phyloP scores from a whole-genome alignment of 179 eudicot species.

The Camellia oleifera region DNA sequence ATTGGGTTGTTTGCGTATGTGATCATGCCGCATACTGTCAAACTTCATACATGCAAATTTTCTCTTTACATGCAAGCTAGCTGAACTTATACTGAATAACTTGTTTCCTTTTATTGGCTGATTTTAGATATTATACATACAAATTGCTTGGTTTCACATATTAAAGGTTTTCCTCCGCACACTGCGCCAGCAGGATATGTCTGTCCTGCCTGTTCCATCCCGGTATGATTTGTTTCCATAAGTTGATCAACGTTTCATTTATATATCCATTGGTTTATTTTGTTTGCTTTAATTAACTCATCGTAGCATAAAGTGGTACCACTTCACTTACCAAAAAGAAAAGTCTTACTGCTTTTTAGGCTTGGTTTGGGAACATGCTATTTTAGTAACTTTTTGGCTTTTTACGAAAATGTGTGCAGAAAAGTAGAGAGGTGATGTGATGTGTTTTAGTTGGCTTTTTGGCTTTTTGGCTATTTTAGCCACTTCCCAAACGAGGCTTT shows the following conservation, averaged over 20 bases:
- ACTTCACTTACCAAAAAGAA: too few species aligned
- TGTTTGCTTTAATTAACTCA: background rate
- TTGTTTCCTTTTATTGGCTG: slow-evolving; percentile 1
- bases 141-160: slow-evolving; percentile 78
- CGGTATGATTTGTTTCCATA: slow-evolving; percentile 46
- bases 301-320: background rate
- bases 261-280: slow-evolving; percentile 4
- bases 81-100: slow-evolving; percentile 7
- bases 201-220: slow-evolving; percentile 78
- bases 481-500: too few species aligned
- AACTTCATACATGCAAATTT: background rate
- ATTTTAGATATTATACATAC: slow-evolving; percentile 77
- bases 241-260: background rate
- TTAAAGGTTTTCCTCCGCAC: slow-evolving; percentile 78
- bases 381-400: too few species aligned
- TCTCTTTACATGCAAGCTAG: background rate
- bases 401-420: too few species aligned
- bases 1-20: slow-evolving; percentile 98
- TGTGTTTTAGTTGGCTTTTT: too few species aligned
- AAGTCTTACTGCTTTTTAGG: background rate
- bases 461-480: too few species aligned
- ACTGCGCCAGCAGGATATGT: slow-evolving; percentile 94
- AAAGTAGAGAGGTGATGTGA: too few species aligned
- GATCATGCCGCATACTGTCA: slow-evolving; percentile 9
- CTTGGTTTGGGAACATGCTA: too few species aligned